phyloP scores from a whole-genome alignment of 805 yeast genomes.

The Danielia oregonensis region DNA sequence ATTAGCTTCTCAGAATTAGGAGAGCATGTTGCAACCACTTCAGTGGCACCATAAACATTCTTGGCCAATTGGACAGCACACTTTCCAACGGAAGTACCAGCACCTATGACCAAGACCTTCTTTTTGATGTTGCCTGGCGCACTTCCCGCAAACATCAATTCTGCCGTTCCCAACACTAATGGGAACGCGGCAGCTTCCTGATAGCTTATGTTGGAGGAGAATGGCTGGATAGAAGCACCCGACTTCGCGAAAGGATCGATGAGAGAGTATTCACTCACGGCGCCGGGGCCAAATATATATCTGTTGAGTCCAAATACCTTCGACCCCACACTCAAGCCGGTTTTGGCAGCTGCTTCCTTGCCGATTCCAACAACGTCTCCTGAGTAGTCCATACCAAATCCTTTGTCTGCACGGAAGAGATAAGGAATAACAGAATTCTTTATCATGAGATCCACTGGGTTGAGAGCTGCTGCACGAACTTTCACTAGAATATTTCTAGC shows the following conservation, averaged over 20 bases:
- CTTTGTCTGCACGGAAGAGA: slow-evolving; percentile 14
- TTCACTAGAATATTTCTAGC: slow-evolving; percentile 26
- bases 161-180: slow-evolving; percentile 63
- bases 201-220: slow-evolving; percentile 42
- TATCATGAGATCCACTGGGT: slow-evolving; percentile 29
- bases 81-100: slow-evolving; percentile 66
- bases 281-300: slow-evolving; percentile 29
- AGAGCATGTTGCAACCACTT: slow-evolving; percentile 58
- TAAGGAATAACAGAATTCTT: slow-evolving; percentile 14
- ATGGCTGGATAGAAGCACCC: slow-evolving; percentile 39
- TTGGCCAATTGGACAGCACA: slow-evolving; percentile 55
- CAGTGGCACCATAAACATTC: slow-evolving; percentile 35
- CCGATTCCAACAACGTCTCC: slow-evolving; percentile 34
- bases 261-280: slow-evolving; percentile 45
- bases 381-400: slow-evolving; percentile 31
- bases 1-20: slow-evolving; percentile 43
- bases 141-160: slow-evolving; percentile 27
- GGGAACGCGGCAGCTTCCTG: slow-evolving; percentile 67
- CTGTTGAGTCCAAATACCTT: slow-evolving; percentile 25
- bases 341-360: slow-evolving; percentile 14
- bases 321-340: slow-evolving; percentile 25
- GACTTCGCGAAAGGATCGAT: slow-evolving; percentile 28
- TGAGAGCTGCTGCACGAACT: slow-evolving; percentile 29
- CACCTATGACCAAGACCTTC: slow-evolving; percentile 65
- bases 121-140: slow-evolving; percentile 37